Evolutionary conservation across 495 filamentous ascomycete genomes (phyloP), one percentile per base, ranked within the genome.

Genomic region (Clohesyomyces aquaticus): DNA sequence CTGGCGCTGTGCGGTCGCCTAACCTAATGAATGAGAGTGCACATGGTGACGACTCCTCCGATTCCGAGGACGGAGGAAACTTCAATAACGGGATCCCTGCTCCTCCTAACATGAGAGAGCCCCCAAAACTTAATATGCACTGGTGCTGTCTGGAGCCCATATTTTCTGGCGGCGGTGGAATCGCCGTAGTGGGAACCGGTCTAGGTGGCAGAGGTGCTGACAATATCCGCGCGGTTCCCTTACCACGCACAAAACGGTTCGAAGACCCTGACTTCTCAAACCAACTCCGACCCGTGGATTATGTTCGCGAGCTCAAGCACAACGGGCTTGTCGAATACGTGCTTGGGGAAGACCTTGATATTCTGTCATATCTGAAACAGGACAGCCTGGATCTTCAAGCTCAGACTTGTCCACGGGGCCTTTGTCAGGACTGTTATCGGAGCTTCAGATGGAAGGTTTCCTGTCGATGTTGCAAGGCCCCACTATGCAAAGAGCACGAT

Each of bases 121-220:
- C 67, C 11, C 82, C 82, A 18, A 75, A 74, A 42, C 71, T 84
- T 52, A 82, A 77, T 25, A 83, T 83, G 65, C 78, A 82, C 57
- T 86, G 83, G 83, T 86, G 84, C 73, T 87, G 84, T 59, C 79
- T 82, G n/a, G 82, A 85, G 55, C 84, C 84, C 1, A 80, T 83
- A 42, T 85, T 85, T 68, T 85, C 84, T 18, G 83, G 82, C 3
- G 83, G 84, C n/a, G 84, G 83, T 52, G 82, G 83, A 4, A 85
- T 85, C 63, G 83, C 81, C 51, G 83, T 85, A 38, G 74, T 81
- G 12, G 77, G 77, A 18, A 72, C 72, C 42, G 71, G 69, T 16
- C 79, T 82, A 19, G 77, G 77, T 0, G 81, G 76, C 59, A 76
- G 80, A 42, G 81, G 82, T 59, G 80, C 81, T 11, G 82, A 85